Evolutionary conservation across 2,329 filamentous ascomycete species (phyloP), one percentile per base, ranked within the genome.

Genomic region (Ascocoryne sarcoides): DNA sequence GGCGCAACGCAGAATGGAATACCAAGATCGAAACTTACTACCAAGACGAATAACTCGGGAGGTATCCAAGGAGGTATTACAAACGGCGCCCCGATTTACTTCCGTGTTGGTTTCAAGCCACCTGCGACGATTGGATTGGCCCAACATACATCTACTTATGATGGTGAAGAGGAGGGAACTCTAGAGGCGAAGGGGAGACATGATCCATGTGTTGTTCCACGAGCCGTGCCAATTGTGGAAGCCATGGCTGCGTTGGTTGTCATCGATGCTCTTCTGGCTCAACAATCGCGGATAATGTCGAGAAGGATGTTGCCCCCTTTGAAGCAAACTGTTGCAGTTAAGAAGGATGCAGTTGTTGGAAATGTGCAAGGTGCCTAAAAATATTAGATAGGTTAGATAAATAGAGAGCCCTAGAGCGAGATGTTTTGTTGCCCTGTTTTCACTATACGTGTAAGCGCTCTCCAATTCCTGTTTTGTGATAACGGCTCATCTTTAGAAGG

Each of bases 1-100:
- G 69, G 68, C 12, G 64, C 64, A 10, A 58, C 61, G 17, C 59
- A 58, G 34, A 63, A 65, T 16, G 69, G 69, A 20, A 62, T 71
- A 12, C 63, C 67, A 20, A 66, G 68, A 43, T 76, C 83, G 14
- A 73, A 70, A 47, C 73, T 95, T 39, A 82, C 79, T 7, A 95
- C 90, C 42, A 84, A 83, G 68, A 95, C 90, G 19, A 96, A 96
- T 70, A 88, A 95, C 70, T 90, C 83, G 2, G 90, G 90, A 10
- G 92, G 90, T 49, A 86, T 96, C 53, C 90, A 96, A 67, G 92
- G 90, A 32, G 90, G 90, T 38, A 96, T 96, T 65, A 82, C 84
- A 37, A 96, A 96, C 63, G 90, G 90, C 43, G 85, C 86, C 28
- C 82, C 80, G 43, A 87, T 96, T 66, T 96, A 92, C 73, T 96